These are phyloP conservation scores for Protostelium mycophagum DNA, from an alignment of 78 protist species.

Conservation along the genomic window DNA sequence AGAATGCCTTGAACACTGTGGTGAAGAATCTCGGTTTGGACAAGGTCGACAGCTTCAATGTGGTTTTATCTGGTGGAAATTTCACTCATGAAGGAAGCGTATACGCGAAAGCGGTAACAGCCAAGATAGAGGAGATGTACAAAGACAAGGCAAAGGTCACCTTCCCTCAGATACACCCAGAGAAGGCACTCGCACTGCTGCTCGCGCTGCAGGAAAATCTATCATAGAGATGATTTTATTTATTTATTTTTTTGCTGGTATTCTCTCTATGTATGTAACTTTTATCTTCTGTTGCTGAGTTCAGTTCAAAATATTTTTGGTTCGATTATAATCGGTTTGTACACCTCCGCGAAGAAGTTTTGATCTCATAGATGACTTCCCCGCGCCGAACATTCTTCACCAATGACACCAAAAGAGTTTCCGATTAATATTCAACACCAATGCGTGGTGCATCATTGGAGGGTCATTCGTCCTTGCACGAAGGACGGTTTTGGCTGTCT, in stretches of 20 bases:
- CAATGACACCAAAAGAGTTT: no score
- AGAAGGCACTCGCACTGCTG: neutral
- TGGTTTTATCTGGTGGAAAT: conserved; percentile 52
- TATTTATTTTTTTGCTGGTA: neutral
- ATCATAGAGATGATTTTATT: neutral
- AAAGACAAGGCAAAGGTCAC: neutral
- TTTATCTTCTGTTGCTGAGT: no score
- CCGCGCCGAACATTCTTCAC: no score
- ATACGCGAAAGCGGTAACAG: neutral
- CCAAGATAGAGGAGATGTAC: neutral
- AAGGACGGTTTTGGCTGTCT: no score
- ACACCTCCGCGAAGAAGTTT: no score
- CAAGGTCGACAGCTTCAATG: conserved; percentile 1
- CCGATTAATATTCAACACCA: no score
- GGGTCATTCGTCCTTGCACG: no score
- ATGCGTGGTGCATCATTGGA: no score
- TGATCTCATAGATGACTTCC: no score
- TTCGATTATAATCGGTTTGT: no score
- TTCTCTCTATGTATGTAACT: no score
- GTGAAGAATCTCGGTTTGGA: conserved; percentile 18
- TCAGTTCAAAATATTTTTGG: no score
- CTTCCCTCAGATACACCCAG: neutral
- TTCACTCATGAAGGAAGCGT: conserved; percentile 4
- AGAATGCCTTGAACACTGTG: conserved; percentile 22
- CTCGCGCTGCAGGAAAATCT: neutral